These are phyloP conservation scores for Jamesozyma gamospora DNA, from an alignment of 805 yeast genomes.

Conservation along the genomic window DNA sequence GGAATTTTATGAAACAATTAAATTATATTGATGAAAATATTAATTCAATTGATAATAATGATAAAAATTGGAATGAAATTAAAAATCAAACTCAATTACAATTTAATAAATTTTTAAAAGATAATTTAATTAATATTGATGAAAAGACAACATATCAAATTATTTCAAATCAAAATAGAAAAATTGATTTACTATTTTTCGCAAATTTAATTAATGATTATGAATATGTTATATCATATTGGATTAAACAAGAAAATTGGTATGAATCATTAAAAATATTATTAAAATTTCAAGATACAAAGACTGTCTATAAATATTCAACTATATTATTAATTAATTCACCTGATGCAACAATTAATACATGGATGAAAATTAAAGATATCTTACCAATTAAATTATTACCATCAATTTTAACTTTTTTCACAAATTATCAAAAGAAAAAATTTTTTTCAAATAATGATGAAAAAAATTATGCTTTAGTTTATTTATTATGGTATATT, in stretches of 20 bases:
- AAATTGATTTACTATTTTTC: constrained; percentile 51
- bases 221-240: constrained; percentile 56
- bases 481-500: constrained; percentile 50
- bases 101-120: constrained; percentile 41
- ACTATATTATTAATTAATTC: constrained; percentile 56
- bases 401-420: constrained; percentile 68
- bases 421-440: constrained; percentile 33
- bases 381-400: constrained; percentile 56
- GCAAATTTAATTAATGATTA: constrained; percentile 62
- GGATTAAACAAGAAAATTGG: constrained; percentile 69
- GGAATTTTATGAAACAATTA: constrained; percentile 28
- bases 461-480: constrained; percentile 53
- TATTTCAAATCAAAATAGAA: constrained; percentile 54
- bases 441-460: constrained; percentile 23
- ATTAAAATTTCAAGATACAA: constrained; percentile 38
- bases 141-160: constrained; percentile 62
- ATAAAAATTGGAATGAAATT: constrained; percentile 13
- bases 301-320: constrained; percentile 54
- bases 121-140: constrained; percentile 45
- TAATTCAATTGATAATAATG: constrained; percentile 15
- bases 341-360: constrained; percentile 60
- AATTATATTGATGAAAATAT: constrained; percentile 29
- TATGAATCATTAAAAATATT: constrained; percentile 51
- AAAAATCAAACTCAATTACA: constrained; percentile 6
- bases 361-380: constrained; percentile 53